These are phyloP conservation scores for Mesembryanthemum crystallinum DNA, from an alignment of 148 eudicot genomes.

Conservation along the genomic window DNA sequence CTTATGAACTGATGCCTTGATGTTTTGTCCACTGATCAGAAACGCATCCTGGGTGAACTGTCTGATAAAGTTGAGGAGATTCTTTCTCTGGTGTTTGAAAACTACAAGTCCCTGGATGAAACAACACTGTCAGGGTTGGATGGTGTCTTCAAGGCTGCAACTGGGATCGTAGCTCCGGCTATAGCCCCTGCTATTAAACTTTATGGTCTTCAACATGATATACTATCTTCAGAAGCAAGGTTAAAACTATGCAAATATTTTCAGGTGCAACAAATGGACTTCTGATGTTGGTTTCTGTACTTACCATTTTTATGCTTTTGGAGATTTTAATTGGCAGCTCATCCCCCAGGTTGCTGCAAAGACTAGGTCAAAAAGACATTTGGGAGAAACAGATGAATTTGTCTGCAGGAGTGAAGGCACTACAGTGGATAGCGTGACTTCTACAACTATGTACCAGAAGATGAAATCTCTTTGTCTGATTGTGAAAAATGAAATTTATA, in stretches of 20 bases:
- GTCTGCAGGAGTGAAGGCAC: constrained; percentile 25
- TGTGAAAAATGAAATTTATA: constrained; percentile 36
- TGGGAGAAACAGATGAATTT: constrained; percentile 34
- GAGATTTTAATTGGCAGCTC: neutral
- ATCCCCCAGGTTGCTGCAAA: constrained; percentile 38
- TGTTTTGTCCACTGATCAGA: constrained; percentile 25
- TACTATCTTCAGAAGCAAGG: constrained; percentile 37
- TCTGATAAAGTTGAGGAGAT: constrained; percentile 32
- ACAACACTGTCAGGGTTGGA: constrained; percentile 37
- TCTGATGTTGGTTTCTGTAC: neutral
- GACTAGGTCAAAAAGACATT: constrained; percentile 38
- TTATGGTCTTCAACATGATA: constrained; percentile 34
- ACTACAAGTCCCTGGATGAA: constrained; percentile 44
- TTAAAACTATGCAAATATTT: constrained; percentile 38
- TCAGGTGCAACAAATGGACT: constrained; percentile 28
- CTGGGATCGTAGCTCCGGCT: constrained; percentile 38
- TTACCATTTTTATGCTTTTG: neutral
- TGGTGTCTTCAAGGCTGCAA: constrained; percentile 30
- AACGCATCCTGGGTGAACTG: constrained; percentile 41
- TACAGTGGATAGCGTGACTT: constrained; percentile 20
- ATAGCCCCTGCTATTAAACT: constrained; percentile 37
- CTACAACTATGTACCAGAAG: constrained; percentile 33
- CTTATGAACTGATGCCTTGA: neutral
- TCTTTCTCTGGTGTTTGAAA: constrained; percentile 37
- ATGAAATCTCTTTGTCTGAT: constrained; percentile 36